A percentile compares a stretch with the other conserved stretches of the same genome.
phyloP scores from a whole-genome alignment of 768 basidiomycete genomes.

The Lyophyllum semitale region DNA sequence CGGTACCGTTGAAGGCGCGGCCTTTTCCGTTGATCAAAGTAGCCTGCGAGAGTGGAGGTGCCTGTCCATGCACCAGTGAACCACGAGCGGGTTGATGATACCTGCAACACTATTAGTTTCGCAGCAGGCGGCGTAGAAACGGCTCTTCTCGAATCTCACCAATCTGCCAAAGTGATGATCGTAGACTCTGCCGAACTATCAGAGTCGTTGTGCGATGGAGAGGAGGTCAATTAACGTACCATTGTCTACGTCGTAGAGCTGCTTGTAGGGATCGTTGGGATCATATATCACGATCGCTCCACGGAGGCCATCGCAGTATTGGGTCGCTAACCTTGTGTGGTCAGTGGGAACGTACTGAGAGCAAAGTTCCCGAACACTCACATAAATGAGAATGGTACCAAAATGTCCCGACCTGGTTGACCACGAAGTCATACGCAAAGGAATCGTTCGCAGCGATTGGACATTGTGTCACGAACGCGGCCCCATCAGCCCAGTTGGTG shows the following conservation, averaged over 20 bases:
- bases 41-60: constrained; percentile 9
- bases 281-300: too few relatives aligned
- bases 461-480: too few relatives aligned
- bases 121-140: not conserved
- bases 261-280: not conserved
- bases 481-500: too few relatives aligned
- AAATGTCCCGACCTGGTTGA: too few relatives aligned
- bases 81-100: not conserved
- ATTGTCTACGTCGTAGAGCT: not conserved
- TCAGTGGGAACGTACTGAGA: not conserved
- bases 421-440: too few relatives aligned
- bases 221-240: not conserved
- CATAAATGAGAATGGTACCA: too few relatives aligned
- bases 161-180: too few relatives aligned
- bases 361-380: not conserved
- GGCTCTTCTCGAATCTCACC: not conserved
- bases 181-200: too few relatives aligned
- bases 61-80: too few relatives aligned
- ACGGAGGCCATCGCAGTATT: too few relatives aligned
- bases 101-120: not conserved
- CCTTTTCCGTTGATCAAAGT: constrained; percentile 42
- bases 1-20: constrained; percentile 26
- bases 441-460: too few relatives aligned
- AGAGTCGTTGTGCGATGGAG: not conserved
- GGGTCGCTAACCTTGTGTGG: too few relatives aligned